A percentile compares a stretch with the other conserved stretches of the same genome.
Evolutionary conservation across 495 filamentous ascomycete species (phyloP).

Genomic region (Xylaria scruposa): DNA sequence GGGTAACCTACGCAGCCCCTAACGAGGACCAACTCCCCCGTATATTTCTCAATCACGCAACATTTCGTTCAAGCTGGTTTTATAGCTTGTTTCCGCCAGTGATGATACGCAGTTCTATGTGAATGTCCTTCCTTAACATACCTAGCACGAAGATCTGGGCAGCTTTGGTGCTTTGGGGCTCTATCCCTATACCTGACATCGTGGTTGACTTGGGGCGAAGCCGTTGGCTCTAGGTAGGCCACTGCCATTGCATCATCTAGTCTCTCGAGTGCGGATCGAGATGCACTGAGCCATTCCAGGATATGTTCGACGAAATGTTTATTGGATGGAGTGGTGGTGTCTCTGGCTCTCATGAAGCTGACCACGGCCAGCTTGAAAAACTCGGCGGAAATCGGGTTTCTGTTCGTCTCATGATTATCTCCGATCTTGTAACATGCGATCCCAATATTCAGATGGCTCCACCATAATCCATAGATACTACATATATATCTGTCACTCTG

Average conservation of each 20-base stretch:
- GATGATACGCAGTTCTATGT: not conserved
- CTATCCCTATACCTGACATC: not conserved
- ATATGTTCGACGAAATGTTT: not conserved
- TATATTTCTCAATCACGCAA: too few species aligned
- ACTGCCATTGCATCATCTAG: not conserved
- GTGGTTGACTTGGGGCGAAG: not conserved
- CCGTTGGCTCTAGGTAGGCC: not conserved
- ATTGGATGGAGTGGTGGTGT: not conserved
- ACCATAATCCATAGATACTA: not conserved
- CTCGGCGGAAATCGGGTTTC: not conserved
- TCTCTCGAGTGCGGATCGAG: not conserved
- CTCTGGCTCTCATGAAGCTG: not conserved
- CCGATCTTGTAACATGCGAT: slow-evolving; percentile 5
- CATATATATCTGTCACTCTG: not conserved
- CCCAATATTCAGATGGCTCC: not conserved
- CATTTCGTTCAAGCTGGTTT: not conserved
- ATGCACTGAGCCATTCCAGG: not conserved
- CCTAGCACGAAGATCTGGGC: slow-evolving; percentile 9
- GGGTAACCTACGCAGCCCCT: not conserved
- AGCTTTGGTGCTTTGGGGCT: not conserved
- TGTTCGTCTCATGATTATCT: not conserved
- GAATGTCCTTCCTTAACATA: not conserved
- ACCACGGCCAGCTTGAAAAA: not conserved
- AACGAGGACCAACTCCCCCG: too few species aligned
- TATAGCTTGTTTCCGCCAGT: not conserved